Conservation (phyloP, 805 yeast species). For the Zygosaccharomyces lentus region DNA sequence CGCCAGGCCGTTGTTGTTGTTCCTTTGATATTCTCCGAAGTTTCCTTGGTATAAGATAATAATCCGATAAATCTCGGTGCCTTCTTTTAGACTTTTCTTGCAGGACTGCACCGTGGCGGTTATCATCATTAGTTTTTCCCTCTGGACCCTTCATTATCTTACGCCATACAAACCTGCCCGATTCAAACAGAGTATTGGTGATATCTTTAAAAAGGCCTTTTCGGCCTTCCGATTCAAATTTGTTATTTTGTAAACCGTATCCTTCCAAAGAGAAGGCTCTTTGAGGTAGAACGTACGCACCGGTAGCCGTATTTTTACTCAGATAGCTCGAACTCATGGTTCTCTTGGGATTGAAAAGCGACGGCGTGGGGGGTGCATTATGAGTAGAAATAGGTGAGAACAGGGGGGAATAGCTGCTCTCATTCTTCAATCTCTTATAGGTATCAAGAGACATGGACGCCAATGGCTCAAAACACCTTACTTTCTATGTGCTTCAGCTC, state of each 20-base stretch:
- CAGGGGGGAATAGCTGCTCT: slow-evolving; percentile 20
- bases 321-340: slow-evolving; percentile 11
- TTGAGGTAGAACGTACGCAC: slow-evolving; percentile 4
- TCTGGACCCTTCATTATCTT: slow-evolving; percentile 3
- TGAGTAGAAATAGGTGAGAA: slow-evolving; percentile 22
- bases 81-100: neutral
- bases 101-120: neutral
- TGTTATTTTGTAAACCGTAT: neutral
- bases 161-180: slow-evolving; percentile 16
- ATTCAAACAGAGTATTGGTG: slow-evolving; percentile 9
- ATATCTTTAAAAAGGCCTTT: slow-evolving; percentile 9
- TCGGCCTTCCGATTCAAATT: slow-evolving; percentile 1
- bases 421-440: slow-evolving; percentile 16
- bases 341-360: slow-evolving; percentile 24
- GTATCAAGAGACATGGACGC: slow-evolving; percentile 16
- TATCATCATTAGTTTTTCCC: neutral
- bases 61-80: neutral
- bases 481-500: neutral
- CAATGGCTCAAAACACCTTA: neutral
- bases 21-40: neutral
- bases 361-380: slow-evolving; percentile 12
- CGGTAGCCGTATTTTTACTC: slow-evolving; percentile 2
- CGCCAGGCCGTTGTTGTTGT: too few species aligned
- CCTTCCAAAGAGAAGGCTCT: slow-evolving; percentile 4
- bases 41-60: slow-evolving; percentile 8